These are phyloP conservation scores for Dipteronia dyeriana DNA, from an alignment of 345 rosid species.

Conservation along the genomic window DNA sequence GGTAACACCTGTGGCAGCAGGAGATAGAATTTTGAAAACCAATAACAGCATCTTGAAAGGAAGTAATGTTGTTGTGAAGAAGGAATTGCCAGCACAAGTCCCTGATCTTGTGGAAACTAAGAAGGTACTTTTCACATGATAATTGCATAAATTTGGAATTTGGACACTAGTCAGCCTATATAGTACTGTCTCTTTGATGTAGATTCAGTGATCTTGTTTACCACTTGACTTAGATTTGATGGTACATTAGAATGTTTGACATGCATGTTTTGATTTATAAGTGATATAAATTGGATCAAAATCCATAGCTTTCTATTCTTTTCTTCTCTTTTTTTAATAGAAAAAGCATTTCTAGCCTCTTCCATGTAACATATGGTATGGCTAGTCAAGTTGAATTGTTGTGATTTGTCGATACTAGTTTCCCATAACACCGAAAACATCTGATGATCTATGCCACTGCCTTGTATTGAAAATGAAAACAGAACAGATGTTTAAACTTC, in stretches of 20 bases:
- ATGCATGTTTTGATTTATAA: too few relatives aligned
- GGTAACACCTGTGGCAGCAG: constrained; percentile 40
- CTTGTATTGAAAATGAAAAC: not conserved
- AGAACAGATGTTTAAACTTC: not conserved
- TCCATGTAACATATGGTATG: not conserved
- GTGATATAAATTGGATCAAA: too few relatives aligned
- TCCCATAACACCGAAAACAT: not conserved
- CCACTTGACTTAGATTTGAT: not conserved
- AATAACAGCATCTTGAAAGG: constrained; percentile 26
- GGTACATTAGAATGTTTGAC: too few relatives aligned
- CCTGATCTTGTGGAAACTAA: constrained; percentile 24
- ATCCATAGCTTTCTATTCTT: not conserved
- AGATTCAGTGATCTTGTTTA: not conserved
- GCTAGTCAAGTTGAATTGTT: not conserved
- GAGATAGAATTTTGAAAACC: constrained; percentile 25
- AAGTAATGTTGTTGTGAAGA: constrained; percentile 29
- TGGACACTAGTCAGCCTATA: not conserved
- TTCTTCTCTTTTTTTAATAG: too few relatives aligned
- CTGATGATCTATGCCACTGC: too few relatives aligned
- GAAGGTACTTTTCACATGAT: constrained; percentile 47
- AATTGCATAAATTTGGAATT: not conserved
- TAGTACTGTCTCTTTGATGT: not conserved
- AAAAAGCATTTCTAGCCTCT: not conserved
- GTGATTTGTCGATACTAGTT: not conserved
- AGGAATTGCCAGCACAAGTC: constrained; percentile 37